Percentiles rank a stretch among this genome's conserved stretches.
These are phyloP conservation scores for Coprinellus micaceus DNA, from an alignment of 768 basidiomycete species.

Conservation along the genomic window DNA sequence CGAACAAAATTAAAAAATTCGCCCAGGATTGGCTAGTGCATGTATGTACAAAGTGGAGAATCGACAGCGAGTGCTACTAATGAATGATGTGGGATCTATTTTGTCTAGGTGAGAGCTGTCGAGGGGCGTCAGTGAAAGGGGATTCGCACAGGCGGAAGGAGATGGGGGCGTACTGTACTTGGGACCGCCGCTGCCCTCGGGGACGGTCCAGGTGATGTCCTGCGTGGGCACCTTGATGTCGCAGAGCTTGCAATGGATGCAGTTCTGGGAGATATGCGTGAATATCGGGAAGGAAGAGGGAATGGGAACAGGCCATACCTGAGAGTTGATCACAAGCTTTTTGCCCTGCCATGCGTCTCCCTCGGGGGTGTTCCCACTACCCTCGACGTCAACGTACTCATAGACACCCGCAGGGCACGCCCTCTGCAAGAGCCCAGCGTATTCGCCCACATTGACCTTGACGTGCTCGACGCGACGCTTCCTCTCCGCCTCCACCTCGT, in stretches of 20 bases:
- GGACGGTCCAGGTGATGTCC: constrained; percentile 96
- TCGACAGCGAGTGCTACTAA: too few relatives aligned
- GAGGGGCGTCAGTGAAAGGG: not conserved
- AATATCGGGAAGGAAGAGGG: not conserved
- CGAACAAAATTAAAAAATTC: too few relatives aligned
- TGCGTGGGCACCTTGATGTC: constrained; percentile 95
- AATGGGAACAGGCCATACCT: constrained; percentile 54
- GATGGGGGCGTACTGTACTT: constrained; percentile 70
- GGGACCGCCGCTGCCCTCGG: constrained; percentile 94
- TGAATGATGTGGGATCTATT: not conserved
- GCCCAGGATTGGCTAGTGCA: too few relatives aligned
- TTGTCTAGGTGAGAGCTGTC: constrained; percentile 10
- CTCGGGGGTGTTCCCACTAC: constrained; percentile 14
- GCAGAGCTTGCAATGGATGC: constrained; percentile 93
- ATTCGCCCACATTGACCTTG: constrained; percentile 67
- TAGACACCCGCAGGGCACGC: constrained; percentile 97
- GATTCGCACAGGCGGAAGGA: not conserved
- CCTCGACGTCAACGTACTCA: constrained; percentile 76
- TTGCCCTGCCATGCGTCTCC: constrained; percentile 67
- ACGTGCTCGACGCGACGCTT: constrained; percentile 62
- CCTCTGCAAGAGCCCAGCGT: constrained; percentile 80
- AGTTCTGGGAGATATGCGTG: constrained; percentile 54
- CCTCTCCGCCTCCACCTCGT: constrained; percentile 36
- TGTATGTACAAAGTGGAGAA: too few relatives aligned
- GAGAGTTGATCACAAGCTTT: constrained; percentile 93